phyloP scores from a whole-genome alignment of 2,329 filamentous ascomycete genomes.

The Xylaria sp. region DNA sequence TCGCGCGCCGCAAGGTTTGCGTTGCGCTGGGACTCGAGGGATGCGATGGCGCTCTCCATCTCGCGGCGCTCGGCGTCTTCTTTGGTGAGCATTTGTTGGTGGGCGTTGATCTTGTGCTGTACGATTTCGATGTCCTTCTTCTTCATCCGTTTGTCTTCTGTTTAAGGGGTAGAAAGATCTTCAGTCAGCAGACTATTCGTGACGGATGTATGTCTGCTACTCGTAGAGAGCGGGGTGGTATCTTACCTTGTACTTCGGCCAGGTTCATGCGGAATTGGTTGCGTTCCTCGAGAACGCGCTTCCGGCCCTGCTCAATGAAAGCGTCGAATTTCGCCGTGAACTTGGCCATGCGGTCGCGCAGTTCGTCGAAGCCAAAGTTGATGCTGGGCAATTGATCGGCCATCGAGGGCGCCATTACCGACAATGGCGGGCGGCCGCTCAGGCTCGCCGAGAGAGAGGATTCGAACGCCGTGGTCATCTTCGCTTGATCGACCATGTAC shows the following conservation, averaged over 20 bases:
- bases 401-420: constrained; percentile 58
- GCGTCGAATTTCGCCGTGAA: constrained; percentile 88
- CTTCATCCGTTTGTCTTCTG: constrained; percentile 89
- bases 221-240: not conserved
- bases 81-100: constrained; percentile 69
- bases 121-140: constrained; percentile 82
- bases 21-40: constrained; percentile 56
- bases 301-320: constrained; percentile 87
- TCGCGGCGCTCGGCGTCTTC: constrained; percentile 72
- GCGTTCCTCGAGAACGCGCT: constrained; percentile 83
- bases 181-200: constrained; percentile 2
- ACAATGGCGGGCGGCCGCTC: constrained; percentile 51
- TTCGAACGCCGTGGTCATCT: constrained; percentile 60
- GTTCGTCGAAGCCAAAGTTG: constrained; percentile 92
- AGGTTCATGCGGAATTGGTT: constrained; percentile 91
- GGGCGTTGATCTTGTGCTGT: constrained; percentile 62
- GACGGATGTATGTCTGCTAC: not conserved
- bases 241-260: constrained; percentile 81
- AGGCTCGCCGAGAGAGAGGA: constrained; percentile 62
- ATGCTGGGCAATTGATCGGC: constrained; percentile 78
- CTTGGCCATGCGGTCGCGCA: constrained; percentile 90
- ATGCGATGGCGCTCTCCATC: constrained; percentile 59
- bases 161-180: not conserved
- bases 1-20: constrained; percentile 53
- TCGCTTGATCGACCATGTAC: not conserved